Evolutionary conservation across 2,329 filamentous ascomycete species (phyloP).

Genomic region (Sordariomycetes sp.): DNA sequence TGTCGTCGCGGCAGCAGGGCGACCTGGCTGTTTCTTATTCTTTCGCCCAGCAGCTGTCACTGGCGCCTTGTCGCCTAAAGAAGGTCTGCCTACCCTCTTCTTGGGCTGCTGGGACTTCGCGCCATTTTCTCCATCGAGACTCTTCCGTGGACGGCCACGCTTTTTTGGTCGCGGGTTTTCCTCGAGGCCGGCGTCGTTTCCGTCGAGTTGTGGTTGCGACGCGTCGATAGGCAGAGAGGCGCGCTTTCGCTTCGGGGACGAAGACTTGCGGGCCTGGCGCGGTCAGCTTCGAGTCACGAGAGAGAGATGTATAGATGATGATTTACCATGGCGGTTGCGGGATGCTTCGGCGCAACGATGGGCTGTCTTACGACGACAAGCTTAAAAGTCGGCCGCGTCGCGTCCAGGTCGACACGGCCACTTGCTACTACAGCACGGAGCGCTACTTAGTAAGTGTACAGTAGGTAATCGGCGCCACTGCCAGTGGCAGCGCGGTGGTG

Average conservation of each 20-base stretch:
- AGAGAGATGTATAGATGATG: background rate
- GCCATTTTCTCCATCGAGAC: too few relatives aligned
- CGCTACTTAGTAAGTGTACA: too few relatives aligned
- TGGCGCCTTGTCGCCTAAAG: background rate
- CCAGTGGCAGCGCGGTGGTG: too few relatives aligned
- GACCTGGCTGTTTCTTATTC: too few relatives aligned
- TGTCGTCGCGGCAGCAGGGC: too few relatives aligned
- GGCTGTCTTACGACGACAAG: too few relatives aligned
- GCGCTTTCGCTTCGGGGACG: conserved; percentile 31
- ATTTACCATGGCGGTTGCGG: background rate
- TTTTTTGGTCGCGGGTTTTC: conserved; percentile 12
- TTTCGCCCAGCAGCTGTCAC: background rate
- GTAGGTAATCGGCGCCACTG: too few relatives aligned
- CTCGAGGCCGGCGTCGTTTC: conserved; percentile 14
- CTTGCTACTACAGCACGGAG: too few relatives aligned
- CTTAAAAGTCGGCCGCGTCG: too few relatives aligned
- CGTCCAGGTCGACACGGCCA: too few relatives aligned
- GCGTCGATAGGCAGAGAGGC: conserved; percentile 27
- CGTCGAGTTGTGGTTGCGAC: conserved; percentile 7
- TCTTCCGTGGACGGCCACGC: conserved; percentile 5
- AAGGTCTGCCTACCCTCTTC: conserved; percentile 4
- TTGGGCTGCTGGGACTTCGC: background rate
- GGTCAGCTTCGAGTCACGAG: background rate
- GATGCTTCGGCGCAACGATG: too few relatives aligned
- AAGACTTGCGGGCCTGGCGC: conserved; percentile 10